Conservation (phyloP, 768 basidiomycete species). For the Tylopilus plumbeoviolaceoides region DNA sequence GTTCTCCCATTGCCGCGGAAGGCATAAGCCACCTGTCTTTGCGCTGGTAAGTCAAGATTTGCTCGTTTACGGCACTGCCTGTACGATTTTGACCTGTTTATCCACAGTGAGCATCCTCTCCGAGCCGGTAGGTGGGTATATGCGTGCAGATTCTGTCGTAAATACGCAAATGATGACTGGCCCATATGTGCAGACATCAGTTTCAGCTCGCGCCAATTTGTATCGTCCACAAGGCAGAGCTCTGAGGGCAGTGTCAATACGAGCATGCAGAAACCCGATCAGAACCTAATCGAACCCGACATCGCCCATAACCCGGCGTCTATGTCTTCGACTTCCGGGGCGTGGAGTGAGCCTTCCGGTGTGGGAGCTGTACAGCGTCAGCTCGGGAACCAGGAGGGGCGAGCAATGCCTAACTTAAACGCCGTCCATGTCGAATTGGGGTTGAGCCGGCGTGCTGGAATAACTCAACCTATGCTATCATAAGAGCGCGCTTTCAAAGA, state of each 20-base stretch:
- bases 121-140: slow-evolving; percentile 14
- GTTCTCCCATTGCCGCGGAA: not conserved
- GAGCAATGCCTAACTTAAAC: too few relatives aligned
- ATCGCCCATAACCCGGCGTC: not conserved
- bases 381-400: too few relatives aligned
- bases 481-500: too few relatives aligned
- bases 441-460: too few relatives aligned
- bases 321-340: too few relatives aligned
- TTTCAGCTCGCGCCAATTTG: slow-evolving; percentile 1
- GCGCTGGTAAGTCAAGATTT: slow-evolving; percentile 6
- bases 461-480: too few relatives aligned
- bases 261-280: slow-evolving; percentile 6
- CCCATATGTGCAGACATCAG: slow-evolving; percentile 16
- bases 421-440: too few relatives aligned
- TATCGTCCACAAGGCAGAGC: slow-evolving; percentile 6
- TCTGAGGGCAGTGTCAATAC: slow-evolving; percentile 3
- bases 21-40: slow-evolving; percentile 2
- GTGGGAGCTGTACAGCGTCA: too few relatives aligned
- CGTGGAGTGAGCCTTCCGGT: too few relatives aligned
- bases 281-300: not conserved
- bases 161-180: not conserved
- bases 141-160: not conserved
- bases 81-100: not conserved
- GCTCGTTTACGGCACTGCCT: not conserved
- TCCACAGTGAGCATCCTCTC: slow-evolving; percentile 9